These are phyloP conservation scores for Solanum raphanifolium DNA, from an alignment of 257 asterid species.

Conservation along the genomic window DNA sequence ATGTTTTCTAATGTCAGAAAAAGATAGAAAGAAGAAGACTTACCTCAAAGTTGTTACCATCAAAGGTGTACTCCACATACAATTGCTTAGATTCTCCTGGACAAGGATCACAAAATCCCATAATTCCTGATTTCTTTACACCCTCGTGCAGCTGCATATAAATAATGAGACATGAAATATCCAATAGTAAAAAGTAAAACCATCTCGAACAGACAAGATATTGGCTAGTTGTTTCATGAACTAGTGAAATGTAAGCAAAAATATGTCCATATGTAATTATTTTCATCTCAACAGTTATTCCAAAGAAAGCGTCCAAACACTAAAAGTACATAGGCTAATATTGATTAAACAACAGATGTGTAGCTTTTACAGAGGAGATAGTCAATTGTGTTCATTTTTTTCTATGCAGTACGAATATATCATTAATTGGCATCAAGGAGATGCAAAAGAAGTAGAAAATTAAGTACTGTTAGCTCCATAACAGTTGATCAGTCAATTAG, in stretches of 20 bases:
- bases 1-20: neutral
- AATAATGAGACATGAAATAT: neutral
- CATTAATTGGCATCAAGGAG: neutral
- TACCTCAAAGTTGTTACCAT: slow-evolving; percentile 60
- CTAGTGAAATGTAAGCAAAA: neutral
- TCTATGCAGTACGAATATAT: neutral
- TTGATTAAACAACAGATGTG: neutral
- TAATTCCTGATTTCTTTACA: slow-evolving; percentile 86
- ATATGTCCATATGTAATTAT: neutral
- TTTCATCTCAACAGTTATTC: neutral
- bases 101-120: slow-evolving; percentile 99
- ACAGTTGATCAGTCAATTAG: neutral
- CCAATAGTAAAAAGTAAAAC: neutral
- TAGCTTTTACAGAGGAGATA: neutral
- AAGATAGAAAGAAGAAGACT: neutral
- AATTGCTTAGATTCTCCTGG: slow-evolving; percentile 79
- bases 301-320: neutral
- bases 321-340: neutral
- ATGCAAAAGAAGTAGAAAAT: neutral
- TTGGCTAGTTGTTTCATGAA: neutral
- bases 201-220: neutral
- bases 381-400: neutral
- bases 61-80: slow-evolving; percentile 53
- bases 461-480: neutral
- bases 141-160: slow-evolving; percentile 77